Conservation (phyloP, 768 basidiomycete species). For the Pholiota molesta region DNA sequence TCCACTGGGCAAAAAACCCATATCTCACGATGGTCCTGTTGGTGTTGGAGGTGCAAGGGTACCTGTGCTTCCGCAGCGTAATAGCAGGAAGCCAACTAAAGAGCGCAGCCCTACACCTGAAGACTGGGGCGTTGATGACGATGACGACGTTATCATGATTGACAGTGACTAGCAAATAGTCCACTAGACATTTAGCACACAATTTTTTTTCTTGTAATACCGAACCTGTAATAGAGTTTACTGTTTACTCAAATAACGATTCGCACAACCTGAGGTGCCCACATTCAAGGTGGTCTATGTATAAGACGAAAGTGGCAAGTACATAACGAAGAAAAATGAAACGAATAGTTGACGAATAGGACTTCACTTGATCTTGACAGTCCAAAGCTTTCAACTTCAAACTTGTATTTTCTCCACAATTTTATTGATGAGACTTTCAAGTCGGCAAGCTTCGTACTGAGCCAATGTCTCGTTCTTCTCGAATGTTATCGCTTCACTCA, state of each 20-base stretch:
- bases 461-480: conserved; percentile 68
- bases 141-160: conserved; percentile 82
- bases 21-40: conserved; percentile 43
- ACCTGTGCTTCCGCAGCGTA: conserved; percentile 46
- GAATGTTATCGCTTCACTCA: conserved; percentile 76
- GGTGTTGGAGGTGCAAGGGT: conserved; percentile 60
- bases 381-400: neutral
- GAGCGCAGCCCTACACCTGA: conserved; percentile 67
- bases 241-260: neutral
- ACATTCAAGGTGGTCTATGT: too few relatives aligned
- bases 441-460: conserved; percentile 57
- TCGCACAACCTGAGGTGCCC: too few relatives aligned
- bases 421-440: conserved; percentile 40
- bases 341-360: too few relatives aligned
- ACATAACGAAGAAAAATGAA: too few relatives aligned
- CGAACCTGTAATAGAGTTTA: neutral
- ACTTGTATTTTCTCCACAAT: conserved; percentile 18
- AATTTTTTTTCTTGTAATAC: conserved; percentile 8
- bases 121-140: conserved; percentile 84
- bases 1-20: conserved; percentile 44
- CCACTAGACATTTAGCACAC: neutral
- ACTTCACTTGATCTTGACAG: neutral
- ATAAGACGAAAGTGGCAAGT: too few relatives aligned
- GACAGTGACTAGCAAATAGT: conserved; percentile 65
- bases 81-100: conserved; percentile 40